Evolutionary conservation across 495 filamentous ascomycete genomes (phyloP), one percentile per base, ranked within the genome.

Genomic region (Penicillium tannophilum): DNA sequence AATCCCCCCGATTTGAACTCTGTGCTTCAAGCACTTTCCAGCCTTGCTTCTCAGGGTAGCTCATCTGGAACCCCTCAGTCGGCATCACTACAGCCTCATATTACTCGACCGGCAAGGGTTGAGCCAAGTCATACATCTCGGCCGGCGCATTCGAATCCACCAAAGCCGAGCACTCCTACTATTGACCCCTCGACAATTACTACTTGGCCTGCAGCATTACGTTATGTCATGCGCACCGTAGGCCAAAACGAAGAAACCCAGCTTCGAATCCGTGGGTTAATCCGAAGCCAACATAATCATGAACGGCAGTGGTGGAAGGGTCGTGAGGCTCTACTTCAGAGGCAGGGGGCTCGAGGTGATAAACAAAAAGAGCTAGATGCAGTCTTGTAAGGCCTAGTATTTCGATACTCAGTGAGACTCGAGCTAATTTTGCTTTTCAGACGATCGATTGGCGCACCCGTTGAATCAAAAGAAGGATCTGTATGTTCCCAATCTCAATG

Each of bases 221-320:
- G 79, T 57, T 82, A 85, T 75, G 77, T 90, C 7, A 88, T 81
- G 73, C 81, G 79, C 57, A 81, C 80, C 9, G 75, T 87, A 3
- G 70, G 74, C 26, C 76, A 79, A 49, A 83, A 83, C 63, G 79
- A 84, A 58, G 63, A 64, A 41, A 71, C 73, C 36, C 68, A 73
- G 39, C 66, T 59, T 6, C 72, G 72, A 6, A 77, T 79, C 48
- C 68, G 70, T 20, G 72, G 85, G 64, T 75, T 91, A 59, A 88
- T 89, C 54, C 79, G 76, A 46, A 78, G 82, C 26, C 88, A 90
- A 60, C 82, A 86, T 58, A 75, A 76, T 28, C 83, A 90, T 67
- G 87, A 90, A 66, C 75, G 76, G 55, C 77, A 84, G 60, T 91
- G 88, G 88, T 89, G 79, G 75, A 60, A 74, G 31, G 77, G 76